Evolutionary conservation across 495 filamentous ascomycete species (phyloP).

Genomic region (Friedmanniomyces endolithicus): DNA sequence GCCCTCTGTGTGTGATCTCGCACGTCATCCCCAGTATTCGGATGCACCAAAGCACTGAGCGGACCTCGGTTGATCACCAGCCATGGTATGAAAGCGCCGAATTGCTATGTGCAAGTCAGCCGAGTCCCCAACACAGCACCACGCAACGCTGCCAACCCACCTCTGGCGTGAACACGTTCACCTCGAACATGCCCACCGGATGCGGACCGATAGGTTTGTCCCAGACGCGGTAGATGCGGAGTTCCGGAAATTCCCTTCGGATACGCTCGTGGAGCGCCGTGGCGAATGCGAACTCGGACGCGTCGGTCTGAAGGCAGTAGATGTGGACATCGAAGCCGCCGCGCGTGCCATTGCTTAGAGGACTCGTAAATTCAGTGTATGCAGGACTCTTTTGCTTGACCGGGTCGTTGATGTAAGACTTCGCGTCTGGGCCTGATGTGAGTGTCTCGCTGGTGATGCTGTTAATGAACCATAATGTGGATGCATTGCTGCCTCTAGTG

Average conservation of each 20-base stretch:
- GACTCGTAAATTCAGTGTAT: conserved; percentile 25
- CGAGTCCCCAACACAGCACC: background rate
- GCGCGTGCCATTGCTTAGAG: conserved; percentile 28
- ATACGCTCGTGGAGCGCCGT: conserved; percentile 65
- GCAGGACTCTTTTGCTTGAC: conserved; percentile 18
- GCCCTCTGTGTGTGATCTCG: conserved; percentile 65
- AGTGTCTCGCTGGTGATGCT: conserved; percentile 20
- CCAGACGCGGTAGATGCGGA: conserved; percentile 69
- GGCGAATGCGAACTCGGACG: conserved; percentile 51
- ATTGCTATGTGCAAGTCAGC: conserved; percentile 38
- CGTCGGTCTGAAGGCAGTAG: conserved; percentile 51
- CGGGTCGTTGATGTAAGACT: conserved; percentile 28
- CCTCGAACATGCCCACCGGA: conserved; percentile 80
- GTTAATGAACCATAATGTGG: background rate
- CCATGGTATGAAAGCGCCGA: conserved; percentile 80
- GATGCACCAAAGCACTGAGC: conserved; percentile 66
- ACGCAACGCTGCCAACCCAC: background rate
- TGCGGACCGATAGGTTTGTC: conserved; percentile 73
- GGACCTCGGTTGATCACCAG: conserved; percentile 73
- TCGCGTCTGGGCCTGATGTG: conserved; percentile 24
- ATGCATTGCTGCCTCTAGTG: background rate
- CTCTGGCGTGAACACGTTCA: conserved; percentile 66
- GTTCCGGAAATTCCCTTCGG: conserved; percentile 73
- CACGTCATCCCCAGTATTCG: conserved; percentile 40
- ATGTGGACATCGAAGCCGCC: conserved; percentile 67